phyloP scores from a whole-genome alignment of 2,329 filamentous ascomycete genomes.

The Anthostomella pinea region DNA sequence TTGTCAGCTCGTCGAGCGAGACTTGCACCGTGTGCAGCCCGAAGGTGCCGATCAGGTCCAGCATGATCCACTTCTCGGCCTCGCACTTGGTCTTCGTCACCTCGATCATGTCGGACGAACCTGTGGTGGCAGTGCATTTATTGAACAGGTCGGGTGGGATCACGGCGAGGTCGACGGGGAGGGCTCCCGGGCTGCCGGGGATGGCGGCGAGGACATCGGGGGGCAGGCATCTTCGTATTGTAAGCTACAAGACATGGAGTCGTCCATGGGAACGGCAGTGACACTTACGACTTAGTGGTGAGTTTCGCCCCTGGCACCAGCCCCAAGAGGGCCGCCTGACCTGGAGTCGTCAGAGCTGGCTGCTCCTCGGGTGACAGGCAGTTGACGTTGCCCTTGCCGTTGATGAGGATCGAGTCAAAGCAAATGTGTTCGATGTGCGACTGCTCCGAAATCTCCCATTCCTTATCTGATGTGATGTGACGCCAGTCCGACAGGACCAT shows the following conservation, averaged over 20 bases:
- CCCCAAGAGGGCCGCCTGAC: slow-evolving; percentile 31
- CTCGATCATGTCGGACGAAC: slow-evolving; percentile 41
- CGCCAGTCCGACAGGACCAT: slow-evolving; percentile 56
- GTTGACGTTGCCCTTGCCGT: slow-evolving; percentile 56
- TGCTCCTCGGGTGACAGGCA: slow-evolving; percentile 48
- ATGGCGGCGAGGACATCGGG: slow-evolving; percentile 38
- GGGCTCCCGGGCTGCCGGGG: slow-evolving; percentile 20
- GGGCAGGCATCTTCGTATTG: slow-evolving; percentile 31
- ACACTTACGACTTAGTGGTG: slow-evolving; percentile 41
- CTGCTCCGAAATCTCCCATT: slow-evolving; percentile 41
- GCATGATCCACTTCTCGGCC: slow-evolving; percentile 45
- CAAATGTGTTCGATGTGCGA: slow-evolving; percentile 51
- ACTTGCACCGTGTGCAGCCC: slow-evolving; percentile 43
- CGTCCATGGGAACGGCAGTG: background rate
- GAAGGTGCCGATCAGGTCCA: slow-evolving; percentile 54
- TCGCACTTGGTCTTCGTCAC: slow-evolving; percentile 26
- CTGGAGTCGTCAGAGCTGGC: slow-evolving; percentile 32
- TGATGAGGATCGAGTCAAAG: slow-evolving; percentile 59
- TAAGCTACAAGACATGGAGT: slow-evolving; percentile 23
- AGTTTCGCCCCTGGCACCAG: slow-evolving; percentile 31
- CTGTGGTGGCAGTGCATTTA: slow-evolving; percentile 46
- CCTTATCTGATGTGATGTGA: slow-evolving; percentile 49
- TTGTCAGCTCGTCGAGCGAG: slow-evolving; percentile 51
- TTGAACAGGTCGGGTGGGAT: slow-evolving; percentile 44
- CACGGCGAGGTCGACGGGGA: slow-evolving; percentile 30